Evolutionary conservation across 352 stramenopile genomes (phyloP), one percentile per base, ranked within the genome.

Genomic region (Globisporangium abappressorium): DNA sequence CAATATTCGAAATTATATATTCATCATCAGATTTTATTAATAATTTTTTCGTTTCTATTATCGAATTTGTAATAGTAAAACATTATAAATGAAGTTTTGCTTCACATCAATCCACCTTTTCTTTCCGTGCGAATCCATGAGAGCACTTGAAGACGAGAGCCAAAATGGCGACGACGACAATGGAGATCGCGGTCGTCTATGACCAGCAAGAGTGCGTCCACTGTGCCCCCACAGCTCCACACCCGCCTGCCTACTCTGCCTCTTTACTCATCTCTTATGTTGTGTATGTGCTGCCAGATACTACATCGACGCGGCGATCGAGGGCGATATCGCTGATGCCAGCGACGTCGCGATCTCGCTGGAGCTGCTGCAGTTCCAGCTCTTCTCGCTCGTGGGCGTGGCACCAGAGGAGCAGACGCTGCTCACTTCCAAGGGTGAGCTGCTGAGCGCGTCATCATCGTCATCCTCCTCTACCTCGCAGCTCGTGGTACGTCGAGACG

Each of bases 351-450:
- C 24, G 68, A 64, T 93, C 41, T 62, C 72, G 28, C 64, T 88
- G 5, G 83, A 91, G 57, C 61, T 93, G 69, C 65, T 92, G 51
- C 85, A 91, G 70, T 89, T 80, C 57, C 83, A 92, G 61, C 68
- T 93, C 22, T 65, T 93, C 41, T 93, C 85, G 56, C 83, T 93
- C 18, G 20, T 87, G 18, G 83, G 80, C 5, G 57, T 89, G n/a
- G 66, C 80, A 12, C 80, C 82, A 0, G 76, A 89, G 5, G 76
- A 89, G 20, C 85, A 93, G 63, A 66, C 80, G 33, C 70, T 92
- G 46, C 55, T 91, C 20, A 89, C 77, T 7, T 80, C 71, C 3
- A 71, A 33, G 33, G 79, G 81, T 5, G 62, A 82, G 47, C 68
- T 91, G 24, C 43, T 91, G 15, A 58, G 18, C 22, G 43, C 55